These are phyloP conservation scores for Verticillium zaregamsianum DNA, from an alignment of 2,329 filamentous ascomycete genomes.

Conservation along the genomic window DNA sequence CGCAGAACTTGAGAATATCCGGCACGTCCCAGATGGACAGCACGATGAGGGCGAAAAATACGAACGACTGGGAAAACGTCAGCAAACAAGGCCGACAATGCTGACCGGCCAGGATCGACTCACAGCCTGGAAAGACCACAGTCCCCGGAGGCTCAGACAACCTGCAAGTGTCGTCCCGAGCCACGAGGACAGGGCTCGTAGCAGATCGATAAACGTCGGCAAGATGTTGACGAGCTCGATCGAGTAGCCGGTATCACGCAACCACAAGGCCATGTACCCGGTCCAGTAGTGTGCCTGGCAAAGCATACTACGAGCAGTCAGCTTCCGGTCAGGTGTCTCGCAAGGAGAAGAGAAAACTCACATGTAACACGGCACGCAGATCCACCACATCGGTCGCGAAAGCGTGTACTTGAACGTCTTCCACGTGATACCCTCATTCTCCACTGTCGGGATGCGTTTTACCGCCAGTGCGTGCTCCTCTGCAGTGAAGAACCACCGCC, in stretches of 20 bases:
- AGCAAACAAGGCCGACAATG: rapidly evolving
- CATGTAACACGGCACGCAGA: conserved; percentile 16
- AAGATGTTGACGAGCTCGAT: conserved; percentile 11
- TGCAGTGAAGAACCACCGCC: neutral
- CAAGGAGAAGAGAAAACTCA: neutral
- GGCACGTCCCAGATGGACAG: conserved; percentile 24
- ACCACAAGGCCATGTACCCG: conserved; percentile 15
- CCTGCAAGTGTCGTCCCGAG: conserved; percentile 22
- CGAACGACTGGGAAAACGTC: conserved; percentile 6
- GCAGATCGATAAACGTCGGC: conserved; percentile 19
- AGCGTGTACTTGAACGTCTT: conserved; percentile 17
- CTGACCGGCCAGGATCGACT: rapidly evolving
- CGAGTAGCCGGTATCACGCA: conserved; percentile 9
- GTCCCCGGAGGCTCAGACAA: conserved; percentile 19
- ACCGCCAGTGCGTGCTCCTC: neutral
- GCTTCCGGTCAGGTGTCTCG: neutral
- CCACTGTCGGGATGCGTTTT: conserved; percentile 9
- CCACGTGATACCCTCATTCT: conserved; percentile 16
- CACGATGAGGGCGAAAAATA: conserved; percentile 22
- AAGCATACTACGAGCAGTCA: conserved; percentile 9
- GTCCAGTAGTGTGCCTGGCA: conserved; percentile 19
- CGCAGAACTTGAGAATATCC: conserved; percentile 21
- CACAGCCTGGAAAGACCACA: conserved; percentile 21
- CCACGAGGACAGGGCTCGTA: conserved; percentile 21
- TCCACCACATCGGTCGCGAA: conserved; percentile 16